Evolutionary conservation across 768 basidiomycete genomes (phyloP).

Genomic region (Termitomyces sp.): DNA sequence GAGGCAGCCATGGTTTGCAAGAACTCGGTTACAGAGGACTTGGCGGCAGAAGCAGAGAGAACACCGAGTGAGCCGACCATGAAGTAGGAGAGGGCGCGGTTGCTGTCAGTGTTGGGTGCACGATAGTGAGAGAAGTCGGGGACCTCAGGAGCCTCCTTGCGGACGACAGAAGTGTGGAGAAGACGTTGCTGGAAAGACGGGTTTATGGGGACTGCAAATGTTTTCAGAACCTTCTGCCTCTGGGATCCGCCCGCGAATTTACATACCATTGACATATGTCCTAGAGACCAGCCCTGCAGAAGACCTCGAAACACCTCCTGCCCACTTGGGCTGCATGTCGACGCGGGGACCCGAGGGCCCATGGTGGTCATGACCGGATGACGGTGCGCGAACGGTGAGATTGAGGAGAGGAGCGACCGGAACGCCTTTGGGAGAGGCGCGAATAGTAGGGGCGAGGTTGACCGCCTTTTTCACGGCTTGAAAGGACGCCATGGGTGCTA

Average conservation of each 20-base stretch:
- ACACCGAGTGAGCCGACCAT: conserved; percentile 92
- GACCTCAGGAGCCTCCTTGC: conserved; percentile 72
- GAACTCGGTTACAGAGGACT: conserved; percentile 92
- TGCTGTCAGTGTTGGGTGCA: conserved; percentile 55
- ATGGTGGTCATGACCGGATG: conserved; percentile 58
- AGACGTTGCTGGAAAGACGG: conserved; percentile 61
- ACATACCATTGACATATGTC: conserved; percentile 60
- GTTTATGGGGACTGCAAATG: conserved; percentile 45
- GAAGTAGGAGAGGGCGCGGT: conserved; percentile 82
- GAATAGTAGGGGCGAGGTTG: conserved; percentile 77
- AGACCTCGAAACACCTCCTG: conserved; percentile 50
- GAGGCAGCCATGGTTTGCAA: conserved; percentile 95
- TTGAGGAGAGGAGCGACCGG: conserved; percentile 76
- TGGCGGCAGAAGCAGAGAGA: conserved; percentile 90
- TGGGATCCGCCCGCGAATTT: conserved; percentile 5
- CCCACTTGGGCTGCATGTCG: conserved; percentile 62
- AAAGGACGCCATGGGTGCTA: conserved; percentile 59
- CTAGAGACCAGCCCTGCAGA: conserved; percentile 58
- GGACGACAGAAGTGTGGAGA: conserved; percentile 71
- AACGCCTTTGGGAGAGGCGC: conserved; percentile 74
- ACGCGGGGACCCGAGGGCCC: conserved; percentile 50
- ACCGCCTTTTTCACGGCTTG: conserved; percentile 79
- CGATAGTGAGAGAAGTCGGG: conserved; percentile 89
- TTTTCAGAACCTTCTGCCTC: neutral
- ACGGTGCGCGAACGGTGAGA: conserved; percentile 62